A percentile compares a stretch with the other conserved stretches of the same genome.
These are phyloP conservation scores for Celoporthe dispersa DNA, from an alignment of 2,329 filamentous ascomycete species.

Conservation along the genomic window DNA sequence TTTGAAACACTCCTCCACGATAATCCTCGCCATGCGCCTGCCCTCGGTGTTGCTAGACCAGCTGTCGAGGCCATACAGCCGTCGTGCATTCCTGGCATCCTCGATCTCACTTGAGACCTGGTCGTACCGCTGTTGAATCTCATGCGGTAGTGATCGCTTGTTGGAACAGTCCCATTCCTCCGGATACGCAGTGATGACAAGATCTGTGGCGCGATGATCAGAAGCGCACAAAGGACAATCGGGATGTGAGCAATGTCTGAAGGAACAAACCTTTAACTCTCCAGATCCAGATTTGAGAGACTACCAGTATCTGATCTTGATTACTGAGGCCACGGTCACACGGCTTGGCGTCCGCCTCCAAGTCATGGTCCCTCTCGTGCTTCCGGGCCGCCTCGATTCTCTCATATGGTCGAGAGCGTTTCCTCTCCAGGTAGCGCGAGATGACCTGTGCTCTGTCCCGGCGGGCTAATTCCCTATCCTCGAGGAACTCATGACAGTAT, in stretches of 20 bases:
- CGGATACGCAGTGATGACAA: not conserved
- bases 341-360: not conserved
- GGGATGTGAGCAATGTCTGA: not conserved
- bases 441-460: not conserved
- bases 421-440: not conserved
- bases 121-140: slow-evolving; percentile 5
- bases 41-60: not conserved
- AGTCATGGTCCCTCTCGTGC: not conserved
- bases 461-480: not conserved
- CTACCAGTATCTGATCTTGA: not conserved
- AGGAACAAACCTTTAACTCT: not conserved
- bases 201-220: not conserved
- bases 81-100: not conserved
- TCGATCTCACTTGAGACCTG: not conserved
- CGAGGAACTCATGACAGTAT: not conserved
- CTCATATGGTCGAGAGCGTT: not conserved
- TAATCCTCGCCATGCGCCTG: not conserved
- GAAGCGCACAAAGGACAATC: not conserved
- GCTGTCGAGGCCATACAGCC: not conserved
- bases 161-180: slow-evolving; percentile 2
- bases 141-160: slow-evolving; percentile 1
- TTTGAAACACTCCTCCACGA: slow-evolving; percentile 8
- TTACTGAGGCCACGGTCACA: not conserved
- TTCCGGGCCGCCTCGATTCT: not conserved
- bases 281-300: not conserved